phyloP scores from a whole-genome alignment of 2,329 filamentous ascomycete species.

The Cladophialophora chaetospira region DNA sequence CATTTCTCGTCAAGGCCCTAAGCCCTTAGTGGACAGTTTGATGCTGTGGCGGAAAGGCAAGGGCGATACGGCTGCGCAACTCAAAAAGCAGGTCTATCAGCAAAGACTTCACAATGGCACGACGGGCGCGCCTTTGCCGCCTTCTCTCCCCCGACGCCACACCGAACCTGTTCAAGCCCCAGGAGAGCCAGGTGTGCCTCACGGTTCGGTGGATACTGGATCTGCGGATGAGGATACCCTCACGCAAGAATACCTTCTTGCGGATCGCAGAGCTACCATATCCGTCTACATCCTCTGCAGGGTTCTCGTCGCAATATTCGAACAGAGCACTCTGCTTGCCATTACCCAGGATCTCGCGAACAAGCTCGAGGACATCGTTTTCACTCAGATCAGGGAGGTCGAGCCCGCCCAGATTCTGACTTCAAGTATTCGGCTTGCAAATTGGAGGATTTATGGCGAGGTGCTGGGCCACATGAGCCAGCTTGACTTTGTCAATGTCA shows the following conservation, averaged over 20 bases:
- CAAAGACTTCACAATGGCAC: constrained; percentile 21
- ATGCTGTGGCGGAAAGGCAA: constrained; percentile 98
- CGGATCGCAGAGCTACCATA: constrained; percentile 86
- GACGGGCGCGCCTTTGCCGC: constrained; percentile 32
- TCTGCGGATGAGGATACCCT: constrained; percentile 38
- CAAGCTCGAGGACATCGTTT: constrained; percentile 92
- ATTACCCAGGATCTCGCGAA: constrained; percentile 92
- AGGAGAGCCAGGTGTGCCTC: constrained; percentile 39
- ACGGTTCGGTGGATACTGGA: constrained; percentile 38
- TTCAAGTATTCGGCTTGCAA: constrained; percentile 83
- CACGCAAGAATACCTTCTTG: constrained; percentile 65
- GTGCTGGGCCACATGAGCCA: constrained; percentile 95
- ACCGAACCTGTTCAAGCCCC: constrained; percentile 66
- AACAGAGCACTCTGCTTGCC: constrained; percentile 77
- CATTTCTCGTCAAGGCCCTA: constrained; percentile 91
- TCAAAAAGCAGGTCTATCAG: constrained; percentile 45
- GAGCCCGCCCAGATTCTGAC: constrained; percentile 72
- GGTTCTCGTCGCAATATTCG: constrained; percentile 90
- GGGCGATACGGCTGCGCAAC: constrained; percentile 79
- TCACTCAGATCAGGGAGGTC: constrained; percentile 86
- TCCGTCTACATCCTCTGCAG: constrained; percentile 96
- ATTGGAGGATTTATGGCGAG: constrained; percentile 93
- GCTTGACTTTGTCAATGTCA: constrained; percentile 83
- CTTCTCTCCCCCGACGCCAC: constrained; percentile 66
- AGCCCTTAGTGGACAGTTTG: constrained; percentile 91